phyloP scores from a whole-genome alignment of 805 yeast species.

The Wickerhamomyces ciferrii region DNA sequence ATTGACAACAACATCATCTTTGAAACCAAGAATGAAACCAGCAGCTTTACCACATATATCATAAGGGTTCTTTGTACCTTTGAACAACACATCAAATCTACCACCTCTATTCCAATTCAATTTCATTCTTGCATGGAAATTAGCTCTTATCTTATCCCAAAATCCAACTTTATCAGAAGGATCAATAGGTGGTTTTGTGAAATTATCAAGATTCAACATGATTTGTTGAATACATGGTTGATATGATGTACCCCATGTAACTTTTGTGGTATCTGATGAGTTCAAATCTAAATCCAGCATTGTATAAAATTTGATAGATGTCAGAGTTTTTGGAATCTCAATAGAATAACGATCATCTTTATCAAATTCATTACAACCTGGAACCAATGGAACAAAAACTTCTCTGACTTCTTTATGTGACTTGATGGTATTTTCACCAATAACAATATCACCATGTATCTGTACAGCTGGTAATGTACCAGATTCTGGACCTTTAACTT shows the following conservation, averaged over 20 bases:
- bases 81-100: slow-evolving; percentile 52
- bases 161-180: slow-evolving; percentile 82
- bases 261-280: slow-evolving; percentile 53
- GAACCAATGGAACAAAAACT: slow-evolving; percentile 57
- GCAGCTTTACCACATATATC: slow-evolving; percentile 57
- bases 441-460: slow-evolving; percentile 58
- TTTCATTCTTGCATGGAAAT: slow-evolving; percentile 66
- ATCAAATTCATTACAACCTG: slow-evolving; percentile 32
- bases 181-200: slow-evolving; percentile 87
- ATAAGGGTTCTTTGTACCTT: slow-evolving; percentile 81
- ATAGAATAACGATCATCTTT: slow-evolving; percentile 45
- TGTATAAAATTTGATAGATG: slow-evolving; percentile 68
- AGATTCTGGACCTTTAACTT: slow-evolving; percentile 27
- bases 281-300: slow-evolving; percentile 51
- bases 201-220: slow-evolving; percentile 72
- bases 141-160: slow-evolving; percentile 84
- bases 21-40: slow-evolving; percentile 76
- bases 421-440: slow-evolving; percentile 58
- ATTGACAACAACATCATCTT: slow-evolving; percentile 50
- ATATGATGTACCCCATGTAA: slow-evolving; percentile 82
- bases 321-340: slow-evolving; percentile 67
- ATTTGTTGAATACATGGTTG: slow-evolving; percentile 81
- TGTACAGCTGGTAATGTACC: slow-evolving; percentile 23
- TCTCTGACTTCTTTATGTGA: slow-evolving; percentile 51
- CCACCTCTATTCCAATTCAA: slow-evolving; percentile 48